phyloP scores from a whole-genome alignment of 495 filamentous ascomycete species.

The Podospora fimiseda region DNA sequence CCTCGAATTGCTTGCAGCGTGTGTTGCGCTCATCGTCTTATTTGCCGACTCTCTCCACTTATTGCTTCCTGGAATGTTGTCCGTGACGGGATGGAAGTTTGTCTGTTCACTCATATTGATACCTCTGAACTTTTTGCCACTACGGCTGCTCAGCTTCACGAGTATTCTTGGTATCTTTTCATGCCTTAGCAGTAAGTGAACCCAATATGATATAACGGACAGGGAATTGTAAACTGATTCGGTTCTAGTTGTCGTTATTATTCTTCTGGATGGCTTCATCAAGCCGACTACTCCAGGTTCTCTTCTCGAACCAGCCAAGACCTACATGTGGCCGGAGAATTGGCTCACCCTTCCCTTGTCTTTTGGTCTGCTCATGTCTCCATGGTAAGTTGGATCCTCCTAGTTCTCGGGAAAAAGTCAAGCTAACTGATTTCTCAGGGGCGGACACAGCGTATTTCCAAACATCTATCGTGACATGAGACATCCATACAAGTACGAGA shows the following conservation, averaged over 20 bases:
- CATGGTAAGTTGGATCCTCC: constrained; percentile 48
- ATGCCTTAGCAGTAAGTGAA: constrained; percentile 71
- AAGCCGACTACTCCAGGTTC: constrained; percentile 78
- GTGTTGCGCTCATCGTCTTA: constrained; percentile 85
- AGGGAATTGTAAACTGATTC: background rate
- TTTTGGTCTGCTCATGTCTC: constrained; percentile 93
- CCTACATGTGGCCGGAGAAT: constrained; percentile 70
- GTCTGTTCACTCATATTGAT: constrained; percentile 74
- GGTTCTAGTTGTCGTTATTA: constrained; percentile 64
- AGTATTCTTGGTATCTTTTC: constrained; percentile 86
- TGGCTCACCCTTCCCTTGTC: constrained; percentile 89
- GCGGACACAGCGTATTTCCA: constrained; percentile 90
- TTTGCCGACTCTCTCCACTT: constrained; percentile 86
- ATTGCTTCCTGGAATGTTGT: constrained; percentile 63
- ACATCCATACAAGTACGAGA: constrained; percentile 78
- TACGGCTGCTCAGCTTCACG: constrained; percentile 80
- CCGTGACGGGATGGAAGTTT: constrained; percentile 74
- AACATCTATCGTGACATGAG: constrained; percentile 99
- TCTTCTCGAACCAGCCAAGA: constrained; percentile 72
- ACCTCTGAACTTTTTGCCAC: constrained; percentile 78
- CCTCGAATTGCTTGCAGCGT: constrained; percentile 79
- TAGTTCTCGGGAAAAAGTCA: background rate
- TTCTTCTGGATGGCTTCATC: constrained; percentile 78
- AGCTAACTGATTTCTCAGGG: constrained; percentile 31
- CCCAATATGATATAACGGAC: background rate